Evolutionary conservation across 2,329 filamentous ascomycete genomes (phyloP), one percentile per base, ranked within the genome.

Genomic region (Colletotrichum godetiae): DNA sequence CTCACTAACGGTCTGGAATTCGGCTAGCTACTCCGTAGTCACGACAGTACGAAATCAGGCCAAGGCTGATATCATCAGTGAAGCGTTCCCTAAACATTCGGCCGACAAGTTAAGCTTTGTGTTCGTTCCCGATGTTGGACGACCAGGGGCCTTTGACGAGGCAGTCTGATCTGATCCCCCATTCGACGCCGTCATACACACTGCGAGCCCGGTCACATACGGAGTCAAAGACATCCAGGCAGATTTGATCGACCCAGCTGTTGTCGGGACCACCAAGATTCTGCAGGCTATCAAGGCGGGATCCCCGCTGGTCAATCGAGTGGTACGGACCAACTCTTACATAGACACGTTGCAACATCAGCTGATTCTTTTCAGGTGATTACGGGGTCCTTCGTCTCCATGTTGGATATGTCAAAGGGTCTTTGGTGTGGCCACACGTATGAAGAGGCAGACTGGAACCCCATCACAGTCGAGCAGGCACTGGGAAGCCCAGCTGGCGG

Each of bases 161-260:
- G 83, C 79, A 3, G 76, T 82, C 8, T 66, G 67, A 5, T 80
- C 74, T 11, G 79, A 83, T 78, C 2, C 84, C 85, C 89, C 90
- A 0, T 93, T 96, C 74, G 91, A 94, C 77, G 92, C 89, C 59
- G 92, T 96, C 59, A 87, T 95, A 67, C 92, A 95, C 80, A 94
- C 92, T 7, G 92, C 93, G 2, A 92, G 89, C 0, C 94, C 94
- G 0, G 95, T 94, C 83, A 92, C 94, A 76, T 89, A 92, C 80
- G 5, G 12, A 79, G 90, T 91, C 58, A 87, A 92, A 56, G 87
- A 89, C 2, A 84, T 87, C 62, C 81, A 82, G 1, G 77, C 82
- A 5, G 86, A 88, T 46, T 82, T 91, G 22, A 82, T 91, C 6
- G 84, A 89, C 53, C 89, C 89, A 0, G 88, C 88, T 5, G 84